Evolutionary conservation across 1,139 yeast species (phyloP), one percentile per base, ranked within the genome.

Genomic region (Arxiozyma telluris): DNA sequence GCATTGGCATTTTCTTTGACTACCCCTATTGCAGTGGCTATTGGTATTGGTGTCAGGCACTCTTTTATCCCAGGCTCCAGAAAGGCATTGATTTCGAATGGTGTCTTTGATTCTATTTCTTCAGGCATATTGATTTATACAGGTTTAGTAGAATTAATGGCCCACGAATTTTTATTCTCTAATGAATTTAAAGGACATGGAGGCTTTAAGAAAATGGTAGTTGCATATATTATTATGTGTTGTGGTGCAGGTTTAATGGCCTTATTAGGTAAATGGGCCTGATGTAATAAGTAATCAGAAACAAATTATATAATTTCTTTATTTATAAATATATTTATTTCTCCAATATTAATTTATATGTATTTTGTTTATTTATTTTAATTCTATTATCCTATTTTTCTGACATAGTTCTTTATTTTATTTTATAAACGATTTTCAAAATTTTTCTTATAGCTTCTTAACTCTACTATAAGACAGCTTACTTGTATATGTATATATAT

Each of bases 211-310:
- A 67, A 61, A 44, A 65, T 71, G 66, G 49, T 72, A n/a, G 54
- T 61, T 9, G 72, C 74, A 6, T 70, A 65, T 53, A 55, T 68
- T 43, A 58, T 67, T n/a, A 69, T 85, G 82, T 76, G 84, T 64
- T 68, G 76, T 58, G 96, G 96, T 56, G 84, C 90, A 20, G 94
- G 87, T 49, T 68, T 87, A 52, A 88, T 88, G 96, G 95, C 96
- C 1, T 74, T 88, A 55, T 74, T 88, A 54, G 96, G 95, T 56
- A 83, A 80, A 68, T 88, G 96, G 96, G 96, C 94, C n/a, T 88
- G 67, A 72, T 9, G 39, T 34, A 34, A 34, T 15, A 15, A 34
- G 5, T 12, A 15, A 15, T 34, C 39, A 18, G 2, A 20, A 11
- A 12, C 23, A n/a, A n/a, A 12, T 34, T 45, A 45, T 45, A 45